A percentile compares a stretch with the other conserved stretches of the same genome.
Conservation (phyloP, 768 basidiomycete genomes). For the Boletus bicolor region DNA sequence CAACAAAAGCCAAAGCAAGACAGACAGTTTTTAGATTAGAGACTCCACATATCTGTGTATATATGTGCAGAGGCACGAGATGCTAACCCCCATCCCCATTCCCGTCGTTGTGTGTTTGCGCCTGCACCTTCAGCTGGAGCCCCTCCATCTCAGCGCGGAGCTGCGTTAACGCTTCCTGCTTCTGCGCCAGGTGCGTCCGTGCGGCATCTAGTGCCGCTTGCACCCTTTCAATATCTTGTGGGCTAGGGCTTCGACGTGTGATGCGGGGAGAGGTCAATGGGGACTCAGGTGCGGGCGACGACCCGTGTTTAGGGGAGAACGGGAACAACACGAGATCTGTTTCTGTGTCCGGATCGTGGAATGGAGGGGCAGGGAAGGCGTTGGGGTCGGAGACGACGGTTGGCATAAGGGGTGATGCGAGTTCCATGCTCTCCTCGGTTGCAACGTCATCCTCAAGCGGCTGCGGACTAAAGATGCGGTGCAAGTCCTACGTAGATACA, state of each 20-base stretch:
- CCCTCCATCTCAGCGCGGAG: slow-evolving; percentile 24
- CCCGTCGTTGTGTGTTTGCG: neutral
- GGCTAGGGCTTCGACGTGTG: slow-evolving; percentile 4
- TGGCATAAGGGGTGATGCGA: slow-evolving; percentile 48
- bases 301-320: slow-evolving; percentile 19
- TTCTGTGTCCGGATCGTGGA: slow-evolving; percentile 2
- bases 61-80: neutral
- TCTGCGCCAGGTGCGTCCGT: slow-evolving; percentile 18
- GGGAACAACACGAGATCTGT: slow-evolving; percentile 15
- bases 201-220: slow-evolving; percentile 22
- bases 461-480: slow-evolving; percentile 9
- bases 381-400: slow-evolving; percentile 18
- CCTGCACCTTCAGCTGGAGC: slow-evolving; percentile 12
- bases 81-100: neutral
- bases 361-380: neutral
- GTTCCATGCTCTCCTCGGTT: slow-evolving; percentile 48
- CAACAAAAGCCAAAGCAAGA: neutral
- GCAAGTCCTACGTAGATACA: slow-evolving; percentile 5
- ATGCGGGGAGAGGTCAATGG: neutral
- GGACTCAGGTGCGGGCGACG: slow-evolving; percentile 11
- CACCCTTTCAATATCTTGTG: slow-evolving; percentile 21
- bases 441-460: slow-evolving; percentile 34
- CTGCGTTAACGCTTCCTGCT: slow-evolving; percentile 19
- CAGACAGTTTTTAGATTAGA: neutral
- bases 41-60: neutral